phyloP scores from a whole-genome alignment of 441 rosid species.

The Cnidoscolus chayamansa region DNA sequence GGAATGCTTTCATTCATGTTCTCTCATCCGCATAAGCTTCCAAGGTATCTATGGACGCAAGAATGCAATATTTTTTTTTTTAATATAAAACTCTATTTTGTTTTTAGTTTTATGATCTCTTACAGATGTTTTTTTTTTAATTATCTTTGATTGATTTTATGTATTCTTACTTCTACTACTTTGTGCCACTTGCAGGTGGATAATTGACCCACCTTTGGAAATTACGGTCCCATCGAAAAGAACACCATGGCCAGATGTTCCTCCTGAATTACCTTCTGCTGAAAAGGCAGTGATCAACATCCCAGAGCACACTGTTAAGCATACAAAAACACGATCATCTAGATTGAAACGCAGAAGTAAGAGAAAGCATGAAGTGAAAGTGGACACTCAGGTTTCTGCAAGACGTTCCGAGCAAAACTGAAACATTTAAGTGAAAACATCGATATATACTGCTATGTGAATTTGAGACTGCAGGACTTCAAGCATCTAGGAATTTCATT shows the following conservation, averaged over 20 bases:
- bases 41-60: not conserved
- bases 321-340: constrained; percentile 45
- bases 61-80: not conserved
- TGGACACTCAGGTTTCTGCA: constrained; percentile 40
- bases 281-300: constrained; percentile 33
- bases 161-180: not conserved
- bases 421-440: constrained; percentile 8
- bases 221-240: constrained; percentile 78
- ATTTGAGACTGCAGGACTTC: constrained; percentile 23
- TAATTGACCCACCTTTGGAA: constrained; percentile 86
- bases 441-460: constrained; percentile 19
- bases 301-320: constrained; percentile 48
- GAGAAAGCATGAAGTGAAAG: constrained; percentile 71
- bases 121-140: not conserved
- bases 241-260: constrained; percentile 91
- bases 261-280: constrained; percentile 73
- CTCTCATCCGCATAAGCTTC: constrained; percentile 1
- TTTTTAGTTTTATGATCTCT: not conserved
- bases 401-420: constrained; percentile 48
- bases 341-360: constrained; percentile 62
- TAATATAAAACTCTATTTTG: not conserved
- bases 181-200: constrained; percentile 58
- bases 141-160: not conserved
- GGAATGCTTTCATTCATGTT: not conserved
- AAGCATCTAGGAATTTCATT: constrained; percentile 17